Evolutionary conservation across 305 asterid genomes (phyloP).

Genomic region (Euphrasia arctica): DNA sequence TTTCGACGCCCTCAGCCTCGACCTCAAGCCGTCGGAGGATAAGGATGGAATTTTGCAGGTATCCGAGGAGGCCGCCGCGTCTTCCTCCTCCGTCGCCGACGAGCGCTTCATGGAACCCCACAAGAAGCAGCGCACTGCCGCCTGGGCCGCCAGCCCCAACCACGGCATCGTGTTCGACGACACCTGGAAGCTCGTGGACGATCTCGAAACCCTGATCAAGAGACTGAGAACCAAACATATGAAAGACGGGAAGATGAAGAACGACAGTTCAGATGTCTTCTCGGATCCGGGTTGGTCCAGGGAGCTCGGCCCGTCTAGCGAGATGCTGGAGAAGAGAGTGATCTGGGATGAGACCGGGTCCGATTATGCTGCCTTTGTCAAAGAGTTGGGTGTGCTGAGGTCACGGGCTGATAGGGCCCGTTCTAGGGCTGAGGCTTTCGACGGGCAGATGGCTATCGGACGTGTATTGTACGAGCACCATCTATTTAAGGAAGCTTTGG

Average conservation of each 20-base stretch:
- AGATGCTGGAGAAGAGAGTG: conserved; percentile 63
- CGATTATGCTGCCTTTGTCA: conserved; percentile 69
- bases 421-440: conserved; percentile 91
- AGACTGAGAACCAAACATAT: conserved; percentile 59
- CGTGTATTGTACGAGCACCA: conserved; percentile 75
- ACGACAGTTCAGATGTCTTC: conserved; percentile 69
- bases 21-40: conserved; percentile 53
- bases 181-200: conserved; percentile 94
- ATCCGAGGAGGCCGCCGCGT: conserved; percentile 66
- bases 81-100: conserved; percentile 72
- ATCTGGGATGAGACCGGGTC: conserved; percentile 73
- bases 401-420: conserved; percentile 84
- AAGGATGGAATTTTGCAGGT: conserved; percentile 48
- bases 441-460: conserved; percentile 95
- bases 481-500: conserved; percentile 80
- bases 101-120: conserved; percentile 84
- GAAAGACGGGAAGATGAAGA: conserved; percentile 76
- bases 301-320: conserved; percentile 76
- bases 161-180: conserved; percentile 95
- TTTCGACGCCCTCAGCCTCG: conserved; percentile 88
- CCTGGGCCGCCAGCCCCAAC: conserved; percentile 95
- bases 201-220: conserved; percentile 72
- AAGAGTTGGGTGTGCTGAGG: conserved; percentile 83
- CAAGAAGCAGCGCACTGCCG: conserved; percentile 82
- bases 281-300: conserved; percentile 96